Conservation (phyloP, 106 monocot species). For the Xerophyta viscosa region DNA sequence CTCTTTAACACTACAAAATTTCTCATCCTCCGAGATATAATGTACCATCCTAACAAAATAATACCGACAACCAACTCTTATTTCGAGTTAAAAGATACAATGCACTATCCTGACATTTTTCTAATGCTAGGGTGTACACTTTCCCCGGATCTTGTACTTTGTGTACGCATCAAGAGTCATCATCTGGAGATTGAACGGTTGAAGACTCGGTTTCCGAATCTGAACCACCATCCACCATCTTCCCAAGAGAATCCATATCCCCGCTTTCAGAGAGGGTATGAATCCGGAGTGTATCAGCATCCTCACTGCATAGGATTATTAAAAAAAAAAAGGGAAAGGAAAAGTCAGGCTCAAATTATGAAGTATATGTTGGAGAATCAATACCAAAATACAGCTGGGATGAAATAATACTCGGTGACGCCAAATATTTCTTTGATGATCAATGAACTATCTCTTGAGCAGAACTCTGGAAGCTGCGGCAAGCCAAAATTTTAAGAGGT, state of each 20-base stretch:
- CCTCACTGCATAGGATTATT: constrained; percentile 46
- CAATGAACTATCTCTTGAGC: constrained; percentile 61
- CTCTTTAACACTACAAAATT: background rate
- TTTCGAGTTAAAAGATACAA: too few species aligned
- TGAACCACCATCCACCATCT: constrained; percentile 34
- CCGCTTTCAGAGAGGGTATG: constrained; percentile 39
- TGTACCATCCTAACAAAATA: too few species aligned
- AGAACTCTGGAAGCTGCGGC: constrained; percentile 72
- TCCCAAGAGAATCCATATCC: constrained; percentile 50
- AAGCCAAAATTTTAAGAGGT: constrained; percentile 1
- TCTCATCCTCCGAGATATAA: background rate
- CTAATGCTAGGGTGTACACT: too few species aligned
- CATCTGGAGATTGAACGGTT: background rate
- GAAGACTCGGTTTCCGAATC: constrained; percentile 13
- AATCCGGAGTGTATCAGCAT: constrained; percentile 50
- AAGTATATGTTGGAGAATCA: too few species aligned
- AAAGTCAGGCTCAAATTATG: background rate
- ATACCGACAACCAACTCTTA: background rate
- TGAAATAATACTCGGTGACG: constrained; percentile 57
- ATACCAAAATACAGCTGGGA: background rate
- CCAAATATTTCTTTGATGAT: constrained; percentile 85
- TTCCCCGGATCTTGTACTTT: background rate
- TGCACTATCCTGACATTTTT: too few species aligned
- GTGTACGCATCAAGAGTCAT: background rate
- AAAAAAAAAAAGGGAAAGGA: too few species aligned